Evolutionary conservation across 2,329 filamentous ascomycete species (phyloP).

Genomic region (Stemphylium vesicarium): DNA sequence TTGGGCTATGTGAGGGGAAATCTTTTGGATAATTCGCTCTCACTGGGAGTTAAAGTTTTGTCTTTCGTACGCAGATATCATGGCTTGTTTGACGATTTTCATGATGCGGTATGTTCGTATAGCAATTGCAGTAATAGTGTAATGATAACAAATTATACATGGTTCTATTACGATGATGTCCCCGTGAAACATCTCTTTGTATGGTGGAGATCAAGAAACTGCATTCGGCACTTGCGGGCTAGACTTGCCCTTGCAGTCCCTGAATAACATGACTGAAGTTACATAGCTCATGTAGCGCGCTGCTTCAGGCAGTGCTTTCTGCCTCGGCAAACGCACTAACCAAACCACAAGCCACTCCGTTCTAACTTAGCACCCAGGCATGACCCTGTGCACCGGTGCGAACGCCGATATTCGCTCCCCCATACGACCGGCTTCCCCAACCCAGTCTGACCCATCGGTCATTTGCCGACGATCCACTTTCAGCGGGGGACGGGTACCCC

Average conservation of each 20-base stretch:
- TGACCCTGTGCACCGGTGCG: background rate
- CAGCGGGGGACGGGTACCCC: conserved; percentile 24
- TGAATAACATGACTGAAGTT: no score
- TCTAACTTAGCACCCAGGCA: background rate
- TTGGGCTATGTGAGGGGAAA: conserved; percentile 17
- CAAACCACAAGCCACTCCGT: no score
- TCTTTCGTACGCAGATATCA: conserved; percentile 13
- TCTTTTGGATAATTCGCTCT: conserved; percentile 4
- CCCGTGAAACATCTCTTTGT: no score
- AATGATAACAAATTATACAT: conserved; percentile 8
- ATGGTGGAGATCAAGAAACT: no score
- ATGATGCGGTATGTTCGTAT: conserved; percentile 8
- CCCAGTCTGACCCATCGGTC: conserved; percentile 14
- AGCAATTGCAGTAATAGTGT: conserved; percentile 17
- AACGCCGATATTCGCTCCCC: background rate
- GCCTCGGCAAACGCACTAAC: no score
- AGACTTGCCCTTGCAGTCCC: no score
- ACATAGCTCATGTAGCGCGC: no score
- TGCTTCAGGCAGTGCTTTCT: no score
- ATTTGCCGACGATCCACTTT: conserved; percentile 25
- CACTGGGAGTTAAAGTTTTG: background rate
- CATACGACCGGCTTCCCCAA: conserved; percentile 12
- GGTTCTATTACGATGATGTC: background rate
- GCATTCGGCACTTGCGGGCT: no score
- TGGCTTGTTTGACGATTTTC: conserved; percentile 14